phyloP scores from a whole-genome alignment of 2,329 filamentous ascomycete genomes.

The Xylaria sp. region DNA sequence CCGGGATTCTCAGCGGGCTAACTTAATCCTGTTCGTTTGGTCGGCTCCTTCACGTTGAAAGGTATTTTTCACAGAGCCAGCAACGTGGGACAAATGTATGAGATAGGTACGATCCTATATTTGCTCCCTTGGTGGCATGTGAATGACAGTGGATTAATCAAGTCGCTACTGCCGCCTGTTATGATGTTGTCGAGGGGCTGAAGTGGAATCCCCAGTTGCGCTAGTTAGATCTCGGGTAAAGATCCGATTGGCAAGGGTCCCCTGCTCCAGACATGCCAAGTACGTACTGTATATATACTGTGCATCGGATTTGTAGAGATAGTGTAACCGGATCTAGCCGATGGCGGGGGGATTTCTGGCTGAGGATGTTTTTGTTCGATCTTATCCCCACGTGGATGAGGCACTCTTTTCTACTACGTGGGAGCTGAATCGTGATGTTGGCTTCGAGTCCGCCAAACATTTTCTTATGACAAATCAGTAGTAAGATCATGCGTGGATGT shows the following conservation, averaged over 20 bases:
- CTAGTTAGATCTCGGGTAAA: conserved; percentile 6
- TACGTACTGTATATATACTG: background rate
- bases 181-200: conserved; percentile 24
- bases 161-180: background rate
- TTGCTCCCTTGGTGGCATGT: background rate
- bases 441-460: too few relatives aligned
- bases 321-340: background rate
- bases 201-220: conserved; percentile 10
- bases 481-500: too few relatives aligned
- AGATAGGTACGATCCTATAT: background rate
- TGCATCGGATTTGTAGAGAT: background rate
- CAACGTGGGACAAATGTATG: background rate
- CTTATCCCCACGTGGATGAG: too few relatives aligned
- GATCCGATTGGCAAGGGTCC: conserved; percentile 17
- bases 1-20: background rate
- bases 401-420: too few relatives aligned
- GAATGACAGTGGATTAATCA: too few relatives aligned
- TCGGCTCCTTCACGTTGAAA: background rate
- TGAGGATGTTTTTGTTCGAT: background rate
- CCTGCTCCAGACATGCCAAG: background rate
- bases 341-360: background rate
- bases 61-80: background rate
- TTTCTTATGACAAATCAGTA: too few relatives aligned
- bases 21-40: background rate
- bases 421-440: too few relatives aligned